Percentiles rank a stretch among this genome's conserved stretches.
Evolutionary conservation across 768 basidiomycete genomes (phyloP).

Genomic region (Xerocomus spinulosus): DNA sequence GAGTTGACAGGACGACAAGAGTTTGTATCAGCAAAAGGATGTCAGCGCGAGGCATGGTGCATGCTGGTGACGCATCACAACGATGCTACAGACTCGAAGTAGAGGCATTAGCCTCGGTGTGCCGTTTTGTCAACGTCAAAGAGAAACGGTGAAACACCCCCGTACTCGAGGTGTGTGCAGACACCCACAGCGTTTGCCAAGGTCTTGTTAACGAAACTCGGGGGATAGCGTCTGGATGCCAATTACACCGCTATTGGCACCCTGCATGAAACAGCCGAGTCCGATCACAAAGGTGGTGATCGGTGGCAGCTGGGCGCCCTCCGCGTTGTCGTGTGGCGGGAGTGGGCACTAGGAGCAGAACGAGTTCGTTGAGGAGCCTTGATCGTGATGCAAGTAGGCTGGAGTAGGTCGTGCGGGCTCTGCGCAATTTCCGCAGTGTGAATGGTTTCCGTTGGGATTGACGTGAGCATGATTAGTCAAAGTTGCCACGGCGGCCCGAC

Average conservation of each 20-base stretch:
- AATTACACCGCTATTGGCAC: background rate
- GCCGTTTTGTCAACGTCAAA: background rate
- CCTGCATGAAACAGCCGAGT: slow-evolving; percentile 4
- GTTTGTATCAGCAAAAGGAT: background rate
- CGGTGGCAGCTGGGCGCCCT: slow-evolving; percentile 23
- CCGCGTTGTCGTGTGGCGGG: slow-evolving; percentile 11
- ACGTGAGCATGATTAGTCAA: slow-evolving; percentile 16
- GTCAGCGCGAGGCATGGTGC: background rate
- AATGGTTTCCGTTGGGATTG: slow-evolving; percentile 2
- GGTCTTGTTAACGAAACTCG: too few species aligned
- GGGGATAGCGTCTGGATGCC: too few species aligned
- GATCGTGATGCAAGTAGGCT: slow-evolving; percentile 1
- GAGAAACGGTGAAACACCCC: too few species aligned
- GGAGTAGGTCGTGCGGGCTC: slow-evolving; percentile 2
- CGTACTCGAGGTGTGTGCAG: too few species aligned
- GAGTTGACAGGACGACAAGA: slow-evolving; percentile 1
- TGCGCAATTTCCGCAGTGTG: slow-evolving; percentile 19
- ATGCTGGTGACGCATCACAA: slow-evolving; percentile 1
- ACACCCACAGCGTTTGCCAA: too few species aligned
- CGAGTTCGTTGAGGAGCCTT: background rate
- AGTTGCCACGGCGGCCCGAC: slow-evolving; percentile 16
- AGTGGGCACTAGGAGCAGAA: background rate
- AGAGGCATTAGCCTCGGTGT: too few species aligned
- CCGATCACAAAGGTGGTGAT: slow-evolving; percentile 27
- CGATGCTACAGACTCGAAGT: background rate